These are phyloP conservation scores for Arthrobotrys musiformis DNA, from an alignment of 2,329 filamentous ascomycete genomes.

Conservation along the genomic window DNA sequence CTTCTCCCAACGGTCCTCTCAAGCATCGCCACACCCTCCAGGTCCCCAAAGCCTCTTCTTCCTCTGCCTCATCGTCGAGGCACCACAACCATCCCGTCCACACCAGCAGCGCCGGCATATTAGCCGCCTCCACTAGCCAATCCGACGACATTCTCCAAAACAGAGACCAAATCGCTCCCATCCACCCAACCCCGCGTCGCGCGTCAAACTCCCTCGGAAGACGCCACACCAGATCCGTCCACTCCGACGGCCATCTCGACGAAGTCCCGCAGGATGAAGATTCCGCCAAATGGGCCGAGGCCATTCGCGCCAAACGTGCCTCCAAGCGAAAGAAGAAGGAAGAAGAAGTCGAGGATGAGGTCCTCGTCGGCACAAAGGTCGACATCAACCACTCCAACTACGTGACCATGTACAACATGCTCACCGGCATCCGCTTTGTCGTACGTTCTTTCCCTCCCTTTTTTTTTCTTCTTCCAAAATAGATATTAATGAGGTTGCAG, in stretches of 20 bases:
- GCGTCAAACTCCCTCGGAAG: constrained; percentile 85
- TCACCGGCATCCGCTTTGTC: constrained; percentile 91
- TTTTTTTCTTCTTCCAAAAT: too few species aligned
- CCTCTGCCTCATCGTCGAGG: background rate
- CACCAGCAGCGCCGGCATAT: constrained; percentile 35
- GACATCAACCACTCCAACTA: constrained; percentile 97
- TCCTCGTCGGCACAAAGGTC: constrained; percentile 95
- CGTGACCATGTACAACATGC: constrained; percentile 99
- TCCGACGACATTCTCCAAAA: constrained; percentile 70
- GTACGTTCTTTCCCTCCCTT: constrained; percentile 28
- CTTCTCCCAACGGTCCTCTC: background rate
- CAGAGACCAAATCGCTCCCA: constrained; percentile 81
- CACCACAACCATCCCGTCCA: constrained; percentile 28
- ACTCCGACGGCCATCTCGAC: constrained; percentile 84
- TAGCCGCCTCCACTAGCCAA: constrained; percentile 43
- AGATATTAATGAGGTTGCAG: constrained; percentile 65
- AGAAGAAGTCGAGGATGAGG: constrained; percentile 89
- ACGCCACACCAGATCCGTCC: constrained; percentile 82
- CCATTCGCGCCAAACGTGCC: constrained; percentile 88
- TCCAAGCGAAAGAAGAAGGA: constrained; percentile 85
- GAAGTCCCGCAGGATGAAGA: constrained; percentile 89
- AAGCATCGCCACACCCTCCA: constrained; percentile 59
- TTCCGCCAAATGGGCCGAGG: constrained; percentile 89
- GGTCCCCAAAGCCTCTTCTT: constrained; percentile 56
- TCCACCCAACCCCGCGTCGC: constrained; percentile 68